Base-by-base conservation (phyloP, 805 yeast species). In the Candida sanyiensis region DNA sequence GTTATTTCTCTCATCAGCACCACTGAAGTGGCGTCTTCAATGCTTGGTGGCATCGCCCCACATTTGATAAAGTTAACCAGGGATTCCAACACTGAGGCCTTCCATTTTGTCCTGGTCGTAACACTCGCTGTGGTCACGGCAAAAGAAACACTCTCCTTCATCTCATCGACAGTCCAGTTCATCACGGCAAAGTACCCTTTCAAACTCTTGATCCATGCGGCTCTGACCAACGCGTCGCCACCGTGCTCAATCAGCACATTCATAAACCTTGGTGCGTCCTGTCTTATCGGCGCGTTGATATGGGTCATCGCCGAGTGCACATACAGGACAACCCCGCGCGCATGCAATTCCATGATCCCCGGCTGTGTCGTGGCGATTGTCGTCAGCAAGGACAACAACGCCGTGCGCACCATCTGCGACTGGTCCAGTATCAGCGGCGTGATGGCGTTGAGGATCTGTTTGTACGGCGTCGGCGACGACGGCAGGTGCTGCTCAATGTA, bases 291-390 rank as follows among this genome's bases (percentile, higher is more conserved):
- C 1, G 87, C 79, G 22, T 73, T 73, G 28, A 93, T 83, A 57
- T 93, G 97, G 13, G 97, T 83, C 96, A 93, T 90, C 3, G 96
- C 94, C 37, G 90, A 81, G 49, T 83, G 83, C 13, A 90, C 69
- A 57, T 83, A 89, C 22, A 90, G 67, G n/a, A 83, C 70, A 39
- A 83, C 54, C 16, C 72, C 61, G 44, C 77, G 63, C 52, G 78
- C 64, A 64, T 83, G 86, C 19, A 83, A 58, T 40, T 73, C 75
- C 43, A 83, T 60, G 20, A 83, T 63, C 4, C 75, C 74, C 0
- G 73, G 69, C 48, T 77, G 80, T 19, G 60, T 59, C 11, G 57
- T 52, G 3, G 77, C 73, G 24, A 78, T 65, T 7, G 69, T 67
- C 4, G 62, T 59, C 5, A 81, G 59, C 10, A 82, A 57, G 0